Evolutionary conservation across 805 yeast species (phyloP).

Genomic region (Cyberlindnera amylophila): DNA sequence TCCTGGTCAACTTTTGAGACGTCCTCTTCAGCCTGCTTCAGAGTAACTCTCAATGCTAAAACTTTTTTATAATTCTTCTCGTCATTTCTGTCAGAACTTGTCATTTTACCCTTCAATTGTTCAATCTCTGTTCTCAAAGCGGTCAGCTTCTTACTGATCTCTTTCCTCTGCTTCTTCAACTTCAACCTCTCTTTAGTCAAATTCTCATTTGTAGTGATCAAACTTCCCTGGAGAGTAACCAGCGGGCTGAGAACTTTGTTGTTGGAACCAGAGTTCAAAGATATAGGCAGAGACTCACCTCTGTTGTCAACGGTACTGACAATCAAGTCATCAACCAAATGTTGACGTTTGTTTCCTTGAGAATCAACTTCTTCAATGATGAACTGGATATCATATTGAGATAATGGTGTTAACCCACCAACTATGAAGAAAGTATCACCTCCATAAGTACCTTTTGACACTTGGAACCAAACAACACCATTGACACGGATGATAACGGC

Average conservation of each 20-base stretch:
- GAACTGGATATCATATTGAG: conserved; percentile 57
- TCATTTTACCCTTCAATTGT: conserved; percentile 42
- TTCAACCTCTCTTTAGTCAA: conserved; percentile 54
- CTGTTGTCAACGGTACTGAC: conserved; percentile 32
- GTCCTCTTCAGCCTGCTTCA: conserved; percentile 27
- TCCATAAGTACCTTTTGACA: conserved; percentile 44
- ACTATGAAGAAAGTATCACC: conserved; percentile 53
- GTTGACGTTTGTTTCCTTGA: conserved; percentile 28
- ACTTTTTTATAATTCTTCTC: conserved; percentile 39
- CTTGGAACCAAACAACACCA: conserved; percentile 68
- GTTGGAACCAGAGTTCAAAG: conserved; percentile 28
- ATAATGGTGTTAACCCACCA: conserved; percentile 59
- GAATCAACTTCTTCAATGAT: conserved; percentile 32
- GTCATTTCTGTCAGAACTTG: conserved; percentile 49
- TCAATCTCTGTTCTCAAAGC: conserved; percentile 56
- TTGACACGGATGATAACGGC: conserved; percentile 49
- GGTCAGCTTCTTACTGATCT: conserved; percentile 50
- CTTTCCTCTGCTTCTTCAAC: conserved; percentile 54
- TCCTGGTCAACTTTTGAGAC: conserved; percentile 19
- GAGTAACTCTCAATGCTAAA: conserved; percentile 16
- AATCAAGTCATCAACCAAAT: conserved; percentile 36
- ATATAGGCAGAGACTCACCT: conserved; percentile 24
- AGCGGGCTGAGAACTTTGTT: conserved; percentile 48
- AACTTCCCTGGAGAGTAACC: conserved; percentile 60
- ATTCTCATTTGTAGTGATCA: conserved; percentile 58